Evolutionary conservation across 345 rosid genomes (phyloP).

Genomic region (Draba incana): DNA sequence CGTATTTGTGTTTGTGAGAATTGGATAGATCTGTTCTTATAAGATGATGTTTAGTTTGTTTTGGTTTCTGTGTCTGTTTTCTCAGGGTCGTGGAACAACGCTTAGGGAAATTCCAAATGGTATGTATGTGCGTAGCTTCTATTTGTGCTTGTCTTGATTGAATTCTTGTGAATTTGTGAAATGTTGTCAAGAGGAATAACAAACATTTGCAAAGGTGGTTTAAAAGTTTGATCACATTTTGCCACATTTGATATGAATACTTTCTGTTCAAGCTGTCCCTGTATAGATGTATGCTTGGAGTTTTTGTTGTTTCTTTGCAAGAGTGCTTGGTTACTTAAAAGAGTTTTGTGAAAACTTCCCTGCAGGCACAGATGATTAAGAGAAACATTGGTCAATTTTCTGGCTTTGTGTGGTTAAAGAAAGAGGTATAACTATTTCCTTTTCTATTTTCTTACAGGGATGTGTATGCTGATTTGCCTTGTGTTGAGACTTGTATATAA

Average conservation of each 20-base stretch:
- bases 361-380: slow-evolving; percentile 80
- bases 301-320: too few relatives aligned
- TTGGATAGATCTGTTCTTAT: slow-evolving; percentile 9
- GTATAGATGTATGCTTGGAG: too few relatives aligned
- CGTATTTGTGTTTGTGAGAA: background rate
- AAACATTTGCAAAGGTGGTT: slow-evolving; percentile 67
- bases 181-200: background rate
- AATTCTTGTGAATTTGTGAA: slow-evolving; percentile 7
- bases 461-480: slow-evolving; percentile 23
- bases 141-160: slow-evolving; percentile 14
- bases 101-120: slow-evolving; percentile 97
- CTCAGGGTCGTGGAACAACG: slow-evolving; percentile 83
- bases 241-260: background rate
- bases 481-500: slow-evolving; percentile 14
- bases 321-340: too few relatives aligned
- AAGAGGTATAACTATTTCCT: slow-evolving; percentile 61
- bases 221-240: slow-evolving; percentile 8
- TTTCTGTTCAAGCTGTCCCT: background rate
- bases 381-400: slow-evolving; percentile 90
- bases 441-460: slow-evolving; percentile 7
- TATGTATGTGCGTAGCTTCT: slow-evolving; percentile 24
- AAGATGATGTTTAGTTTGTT: background rate
- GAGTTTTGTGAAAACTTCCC: slow-evolving; percentile 19
- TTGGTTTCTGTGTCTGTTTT: slow-evolving; percentile 22
- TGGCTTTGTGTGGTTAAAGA: slow-evolving; percentile 84